Percentiles rank a stretch among this genome's conserved stretches.
These are phyloP conservation scores for Prunus davidiana DNA, from an alignment of 306 rosid genomes.

Conservation along the genomic window DNA sequence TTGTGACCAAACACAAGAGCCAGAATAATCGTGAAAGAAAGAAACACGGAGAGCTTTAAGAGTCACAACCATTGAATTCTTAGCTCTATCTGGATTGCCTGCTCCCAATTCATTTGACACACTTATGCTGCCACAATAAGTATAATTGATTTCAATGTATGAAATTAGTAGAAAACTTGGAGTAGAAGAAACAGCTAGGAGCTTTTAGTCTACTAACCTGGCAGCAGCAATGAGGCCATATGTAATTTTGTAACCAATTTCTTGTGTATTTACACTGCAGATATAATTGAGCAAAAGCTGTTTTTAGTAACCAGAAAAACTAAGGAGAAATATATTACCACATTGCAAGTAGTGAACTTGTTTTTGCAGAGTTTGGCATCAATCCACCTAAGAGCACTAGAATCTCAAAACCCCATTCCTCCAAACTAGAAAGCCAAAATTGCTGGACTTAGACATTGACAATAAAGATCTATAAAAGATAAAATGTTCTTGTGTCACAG, in stretches of 20 bases:
- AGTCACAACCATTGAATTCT: conserved; percentile 63
- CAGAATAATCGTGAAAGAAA: conserved; percentile 44
- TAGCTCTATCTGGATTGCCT: conserved; percentile 51
- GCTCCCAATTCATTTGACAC: conserved; percentile 90
- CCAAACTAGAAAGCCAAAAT: conserved; percentile 56
- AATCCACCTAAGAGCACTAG: conserved; percentile 78
- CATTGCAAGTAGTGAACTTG: conserved; percentile 77
- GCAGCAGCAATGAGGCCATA: conserved; percentile 86
- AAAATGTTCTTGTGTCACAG: not conserved
- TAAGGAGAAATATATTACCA: conserved; percentile 40
- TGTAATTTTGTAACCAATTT: conserved; percentile 58
- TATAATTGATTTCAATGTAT: not conserved
- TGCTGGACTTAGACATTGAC: not conserved
- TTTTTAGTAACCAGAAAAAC: not conserved
- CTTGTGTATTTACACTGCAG: conserved; percentile 63
- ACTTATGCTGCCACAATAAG: conserved; percentile 52
- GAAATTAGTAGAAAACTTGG: not conserved
- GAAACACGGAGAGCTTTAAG: conserved; percentile 64
- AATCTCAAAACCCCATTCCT: conserved; percentile 86
- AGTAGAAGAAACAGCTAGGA: too few species aligned
- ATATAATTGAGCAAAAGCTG: conserved; percentile 4
- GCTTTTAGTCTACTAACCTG: conserved; percentile 35
- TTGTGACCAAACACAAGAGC: conserved; percentile 55
- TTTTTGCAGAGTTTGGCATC: conserved; percentile 55
- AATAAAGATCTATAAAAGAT: not conserved